phyloP scores from a whole-genome alignment of 2,329 filamentous ascomycete genomes.

The Fusarium sp. region DNA sequence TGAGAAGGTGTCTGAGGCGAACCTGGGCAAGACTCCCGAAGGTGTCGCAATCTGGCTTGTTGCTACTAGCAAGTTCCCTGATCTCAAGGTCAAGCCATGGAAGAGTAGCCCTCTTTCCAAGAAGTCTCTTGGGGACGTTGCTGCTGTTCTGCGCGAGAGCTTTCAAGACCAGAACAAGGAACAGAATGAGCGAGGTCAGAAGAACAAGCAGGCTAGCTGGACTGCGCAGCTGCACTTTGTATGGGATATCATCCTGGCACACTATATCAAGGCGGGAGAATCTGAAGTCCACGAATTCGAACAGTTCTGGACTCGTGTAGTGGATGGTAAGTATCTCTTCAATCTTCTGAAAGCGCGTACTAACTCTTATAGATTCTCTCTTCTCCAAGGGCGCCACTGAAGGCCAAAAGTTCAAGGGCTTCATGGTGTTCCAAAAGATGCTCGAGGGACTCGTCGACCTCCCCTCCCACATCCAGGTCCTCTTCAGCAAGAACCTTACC shows the following conservation, averaged over 20 bases:
- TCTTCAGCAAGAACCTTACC: slow-evolving; percentile 89
- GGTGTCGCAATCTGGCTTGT: slow-evolving; percentile 90
- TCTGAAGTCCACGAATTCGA: slow-evolving; percentile 66
- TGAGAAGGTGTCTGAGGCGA: slow-evolving; percentile 70
- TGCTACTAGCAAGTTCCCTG: slow-evolving; percentile 72
- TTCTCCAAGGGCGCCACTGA: slow-evolving; percentile 86
- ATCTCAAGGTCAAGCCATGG: slow-evolving; percentile 78
- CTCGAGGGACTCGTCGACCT: slow-evolving; percentile 66
- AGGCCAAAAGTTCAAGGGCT: slow-evolving; percentile 91
- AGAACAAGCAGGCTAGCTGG: slow-evolving; percentile 77
- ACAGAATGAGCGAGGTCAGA: slow-evolving; percentile 54
- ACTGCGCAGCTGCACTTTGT: slow-evolving; percentile 87
- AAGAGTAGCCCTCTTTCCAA: slow-evolving; percentile 75
- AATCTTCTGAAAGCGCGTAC: neutral
- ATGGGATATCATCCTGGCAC: slow-evolving; percentile 82
- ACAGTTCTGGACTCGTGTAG: slow-evolving; percentile 86
- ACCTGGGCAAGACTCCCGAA: slow-evolving; percentile 84
- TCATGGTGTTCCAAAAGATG: slow-evolving; percentile 86
- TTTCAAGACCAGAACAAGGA: slow-evolving; percentile 66
- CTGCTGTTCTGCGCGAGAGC: slow-evolving; percentile 83
- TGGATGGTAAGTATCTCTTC: slow-evolving; percentile 77
- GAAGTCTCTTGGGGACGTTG: slow-evolving; percentile 76
- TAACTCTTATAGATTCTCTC: slow-evolving; percentile 73
- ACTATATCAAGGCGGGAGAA: slow-evolving; percentile 58
- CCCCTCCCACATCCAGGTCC: slow-evolving; percentile 59